Percentiles rank a stretch among this genome's conserved stretches.
Evolutionary conservation across 495 filamentous ascomycete genomes (phyloP).

Genomic region (Opeltia flavorubescens): DNA sequence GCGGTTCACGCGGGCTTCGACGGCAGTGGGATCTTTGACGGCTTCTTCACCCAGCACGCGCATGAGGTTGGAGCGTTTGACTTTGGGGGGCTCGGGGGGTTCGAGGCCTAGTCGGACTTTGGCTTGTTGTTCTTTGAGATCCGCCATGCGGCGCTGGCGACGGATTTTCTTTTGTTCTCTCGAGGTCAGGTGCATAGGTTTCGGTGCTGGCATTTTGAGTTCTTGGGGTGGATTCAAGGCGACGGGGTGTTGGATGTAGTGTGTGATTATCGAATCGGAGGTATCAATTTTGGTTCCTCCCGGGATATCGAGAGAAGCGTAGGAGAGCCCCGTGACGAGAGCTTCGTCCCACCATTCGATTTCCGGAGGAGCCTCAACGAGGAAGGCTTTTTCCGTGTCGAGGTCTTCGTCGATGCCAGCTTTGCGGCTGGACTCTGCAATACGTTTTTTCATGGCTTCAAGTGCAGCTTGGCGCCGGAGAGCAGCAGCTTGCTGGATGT

Average conservation of each 20-base stretch:
- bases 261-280: constrained; percentile 70
- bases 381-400: constrained; percentile 75
- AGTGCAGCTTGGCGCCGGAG: constrained; percentile 73
- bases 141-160: constrained; percentile 77
- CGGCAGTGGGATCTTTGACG: constrained; percentile 93
- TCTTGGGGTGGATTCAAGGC: constrained; percentile 82
- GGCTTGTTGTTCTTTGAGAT: constrained; percentile 88
- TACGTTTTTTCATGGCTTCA: constrained; percentile 86
- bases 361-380: constrained; percentile 68
- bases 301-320: constrained; percentile 49
- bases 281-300: constrained; percentile 59
- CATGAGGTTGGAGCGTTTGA: constrained; percentile 94
- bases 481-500: constrained; percentile 82
- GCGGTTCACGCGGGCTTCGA: constrained; percentile 81
- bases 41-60: constrained; percentile 93
- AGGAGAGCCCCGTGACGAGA: constrained; percentile 57
- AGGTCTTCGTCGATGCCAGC: constrained; percentile 83
- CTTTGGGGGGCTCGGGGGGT: constrained; percentile 73
- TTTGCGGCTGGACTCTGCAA: constrained; percentile 72
- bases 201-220: constrained; percentile 58
- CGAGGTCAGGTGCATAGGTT: constrained; percentile 84
- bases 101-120: constrained; percentile 86
- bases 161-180: constrained; percentile 87
- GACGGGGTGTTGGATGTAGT: constrained; percentile 89
- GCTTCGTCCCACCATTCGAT: constrained; percentile 98